Base-by-base conservation (phyloP, 164 flowering plant genomes). In the Litsea cubeba region DNA sequence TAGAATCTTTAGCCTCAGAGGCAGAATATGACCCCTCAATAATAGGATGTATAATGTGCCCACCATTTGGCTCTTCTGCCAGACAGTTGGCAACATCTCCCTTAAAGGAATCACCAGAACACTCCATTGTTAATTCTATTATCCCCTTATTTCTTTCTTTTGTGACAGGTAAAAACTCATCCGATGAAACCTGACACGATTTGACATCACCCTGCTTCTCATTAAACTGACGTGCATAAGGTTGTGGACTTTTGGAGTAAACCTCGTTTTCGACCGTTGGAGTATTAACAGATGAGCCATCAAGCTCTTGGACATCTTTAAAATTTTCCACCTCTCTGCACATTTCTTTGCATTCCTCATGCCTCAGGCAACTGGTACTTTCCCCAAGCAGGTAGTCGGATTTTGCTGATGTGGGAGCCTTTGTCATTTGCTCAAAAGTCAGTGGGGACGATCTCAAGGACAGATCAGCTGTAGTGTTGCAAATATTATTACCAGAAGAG, bases 371-470 rank as follows among this genome's bases (percentile, higher is more conserved):
- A 26, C 8, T 50, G 66, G 77, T 69, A 78, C 22, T 75, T 35
- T 50, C 24, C 58, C 5, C 60, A 58, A 76, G 40, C 72, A 74
- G 68, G 54, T 78, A 50, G 65, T 68, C 62, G 46, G 62, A 72
- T 18, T 75, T 76, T n/a, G 30, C 70, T 57, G 75, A 74, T 18
- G 71, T 24, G 68, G 76, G 50, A 67, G 71, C 32, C 62, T 76
- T 76, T 25, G 63, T 26, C 22, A 57, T 58, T 68, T 65, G 26
- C 57, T 68, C 80, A 70, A 70, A 20, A 14, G 26, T 54, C 5
- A 50, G 79, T 22, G 83, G 78, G 65, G 62, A 77, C 58, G 74
- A 81, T 72, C 50, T 40, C n/a, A 67, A 57, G 62, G 78, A 62
- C 23, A 60, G 62, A 18, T 65, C 78, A 78, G 76, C 73, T 23